Evolutionary conservation across 169 alveolate species (phyloP).

Genomic region (Theileria parva): DNA sequence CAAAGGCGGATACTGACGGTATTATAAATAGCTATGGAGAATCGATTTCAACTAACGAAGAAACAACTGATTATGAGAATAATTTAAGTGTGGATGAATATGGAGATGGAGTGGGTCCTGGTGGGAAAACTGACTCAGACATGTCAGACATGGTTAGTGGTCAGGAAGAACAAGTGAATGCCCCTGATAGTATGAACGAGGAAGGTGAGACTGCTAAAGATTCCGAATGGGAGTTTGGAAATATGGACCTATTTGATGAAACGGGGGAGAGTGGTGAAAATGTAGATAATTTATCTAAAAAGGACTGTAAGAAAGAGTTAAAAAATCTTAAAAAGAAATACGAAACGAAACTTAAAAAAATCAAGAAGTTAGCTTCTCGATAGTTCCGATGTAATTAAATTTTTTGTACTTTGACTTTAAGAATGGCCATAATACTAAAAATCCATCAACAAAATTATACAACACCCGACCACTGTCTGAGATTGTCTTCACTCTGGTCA

Average conservation of each 20-base stretch:
- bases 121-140: too few species aligned
- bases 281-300: neutral
- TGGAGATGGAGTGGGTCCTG: neutral
- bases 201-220: neutral
- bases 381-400: constrained; percentile 22
- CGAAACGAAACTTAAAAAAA: neutral
- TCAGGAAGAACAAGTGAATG: too few species aligned
- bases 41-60: neutral
- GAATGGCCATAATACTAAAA: constrained; percentile 61
- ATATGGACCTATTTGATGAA: neutral
- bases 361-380: constrained; percentile 2
- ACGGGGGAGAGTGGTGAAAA: too few species aligned
- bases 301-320: neutral
- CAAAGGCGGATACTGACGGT: neutral
- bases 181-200: too few species aligned
- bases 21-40: neutral
- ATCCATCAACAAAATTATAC: constrained; percentile 16
- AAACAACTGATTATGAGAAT: neutral
- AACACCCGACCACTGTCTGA: constrained; percentile 40
- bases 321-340: neutral
- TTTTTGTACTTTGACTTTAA: constrained; percentile 24
- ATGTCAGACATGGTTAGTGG: too few species aligned
- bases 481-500: constrained; percentile 38
- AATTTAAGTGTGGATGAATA: neutral
- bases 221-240: neutral